Conservation (phyloP, 345 rosid species). For the Eucalyptus curtisii region DNA sequence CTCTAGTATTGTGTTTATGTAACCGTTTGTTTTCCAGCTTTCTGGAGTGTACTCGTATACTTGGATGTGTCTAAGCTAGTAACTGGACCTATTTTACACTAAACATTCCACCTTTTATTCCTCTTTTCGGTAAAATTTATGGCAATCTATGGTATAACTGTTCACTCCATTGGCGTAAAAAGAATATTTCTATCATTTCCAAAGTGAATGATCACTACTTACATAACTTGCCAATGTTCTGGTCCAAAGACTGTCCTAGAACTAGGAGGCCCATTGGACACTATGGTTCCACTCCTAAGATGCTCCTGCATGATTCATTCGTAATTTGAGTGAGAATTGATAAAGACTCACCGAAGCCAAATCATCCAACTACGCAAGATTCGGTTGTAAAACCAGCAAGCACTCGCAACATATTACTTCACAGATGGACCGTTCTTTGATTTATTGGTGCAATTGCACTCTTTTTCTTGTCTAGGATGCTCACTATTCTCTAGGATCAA, state of each 20-base stretch:
- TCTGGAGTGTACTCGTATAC: neutral
- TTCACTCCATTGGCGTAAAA: neutral
- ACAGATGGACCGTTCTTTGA: neutral
- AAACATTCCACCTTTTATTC: neutral
- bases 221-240: neutral
- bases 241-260: neutral
- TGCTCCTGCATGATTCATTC: neutral
- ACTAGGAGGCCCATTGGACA: neutral
- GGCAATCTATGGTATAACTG: neutral
- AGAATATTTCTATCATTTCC: neutral
- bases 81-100: neutral
- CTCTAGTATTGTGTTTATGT: neutral
- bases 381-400: neutral
- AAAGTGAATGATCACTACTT: neutral
- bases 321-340: neutral
- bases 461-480: neutral
- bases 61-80: neutral
- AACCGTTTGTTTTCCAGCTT: neutral
- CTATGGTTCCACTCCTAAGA: neutral
- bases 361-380: neutral
- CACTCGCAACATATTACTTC: neutral
- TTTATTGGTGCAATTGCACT: neutral
- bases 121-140: neutral
- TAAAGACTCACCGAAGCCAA: neutral
- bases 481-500: neutral